Evolutionary conservation across 441 rosid species (phyloP).

Genomic region (Croton setiger): DNA sequence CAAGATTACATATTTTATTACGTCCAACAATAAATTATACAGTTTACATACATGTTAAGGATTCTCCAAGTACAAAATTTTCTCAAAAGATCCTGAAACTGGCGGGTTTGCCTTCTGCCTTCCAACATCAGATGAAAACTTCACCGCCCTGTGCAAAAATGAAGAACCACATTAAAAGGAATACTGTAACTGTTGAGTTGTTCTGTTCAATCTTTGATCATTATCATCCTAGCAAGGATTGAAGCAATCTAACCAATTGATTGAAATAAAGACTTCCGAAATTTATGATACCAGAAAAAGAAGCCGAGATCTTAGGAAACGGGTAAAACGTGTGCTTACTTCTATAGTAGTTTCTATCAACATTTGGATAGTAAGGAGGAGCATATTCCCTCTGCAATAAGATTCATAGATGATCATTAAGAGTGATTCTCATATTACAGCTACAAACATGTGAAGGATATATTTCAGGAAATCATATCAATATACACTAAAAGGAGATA

Average conservation of each 20-base stretch:
- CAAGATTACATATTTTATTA: not conserved
- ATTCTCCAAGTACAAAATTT: not conserved
- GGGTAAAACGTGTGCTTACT: conserved; percentile 9
- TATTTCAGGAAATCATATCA: not conserved
- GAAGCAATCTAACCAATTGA: not conserved
- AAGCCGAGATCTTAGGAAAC: too few relatives aligned
- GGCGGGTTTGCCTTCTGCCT: not conserved
- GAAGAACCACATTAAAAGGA: not conserved
- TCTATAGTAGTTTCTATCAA: conserved; percentile 11
- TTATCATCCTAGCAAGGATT: too few relatives aligned
- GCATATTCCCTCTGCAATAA: conserved; percentile 23
- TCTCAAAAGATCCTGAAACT: not conserved
- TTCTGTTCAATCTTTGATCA: too few relatives aligned
- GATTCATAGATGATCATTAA: not conserved
- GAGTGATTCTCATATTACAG: not conserved
- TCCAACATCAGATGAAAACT: not conserved
- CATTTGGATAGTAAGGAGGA: conserved; percentile 3
- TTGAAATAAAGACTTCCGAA: not conserved
- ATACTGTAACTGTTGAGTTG: too few relatives aligned
- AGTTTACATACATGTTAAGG: not conserved
- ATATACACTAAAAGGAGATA: not conserved
- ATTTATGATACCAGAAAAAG: not conserved
- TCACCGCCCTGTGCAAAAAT: conserved; percentile 10
- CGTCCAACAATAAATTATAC: not conserved
- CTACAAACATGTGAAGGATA: not conserved